phyloP scores from a whole-genome alignment of 192 early-diverging fungal species.

The Linnemannia hyalina region DNA sequence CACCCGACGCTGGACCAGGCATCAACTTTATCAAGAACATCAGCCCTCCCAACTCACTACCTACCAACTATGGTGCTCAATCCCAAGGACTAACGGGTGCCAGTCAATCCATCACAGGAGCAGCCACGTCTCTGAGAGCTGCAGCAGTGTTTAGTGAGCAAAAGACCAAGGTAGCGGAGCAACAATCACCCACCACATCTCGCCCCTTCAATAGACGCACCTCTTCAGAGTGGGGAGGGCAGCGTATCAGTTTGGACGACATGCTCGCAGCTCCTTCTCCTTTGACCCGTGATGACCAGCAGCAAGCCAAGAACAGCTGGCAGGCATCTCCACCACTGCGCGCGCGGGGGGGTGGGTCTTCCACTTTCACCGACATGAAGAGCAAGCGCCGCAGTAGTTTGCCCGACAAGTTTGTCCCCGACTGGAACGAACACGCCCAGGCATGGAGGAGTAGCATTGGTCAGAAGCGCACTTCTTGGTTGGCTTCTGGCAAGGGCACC shows the following conservation, averaged over 20 bases:
- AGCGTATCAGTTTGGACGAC: slow-evolving; percentile 48
- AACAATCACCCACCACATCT: background rate
- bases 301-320: slow-evolving; percentile 49
- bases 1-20: slow-evolving; percentile 28
- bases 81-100: background rate
- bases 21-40: slow-evolving; percentile 48
- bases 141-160: slow-evolving; percentile 23
- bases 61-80: slow-evolving; percentile 2
- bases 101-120: slow-evolving; percentile 30
- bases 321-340: slow-evolving; percentile 32
- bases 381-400: slow-evolving; percentile 54
- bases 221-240: slow-evolving; percentile 22
- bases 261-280: slow-evolving; percentile 20
- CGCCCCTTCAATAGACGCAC: background rate
- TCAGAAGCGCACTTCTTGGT: slow-evolving; percentile 46
- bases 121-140: slow-evolving; percentile 29
- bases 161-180: background rate
- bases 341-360: background rate
- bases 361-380: slow-evolving; percentile 35
- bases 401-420: slow-evolving; percentile 50
- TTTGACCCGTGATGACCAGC: slow-evolving; percentile 3
- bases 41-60: slow-evolving; percentile 10
- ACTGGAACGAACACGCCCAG: slow-evolving; percentile 45
- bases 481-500: slow-evolving; percentile 19
- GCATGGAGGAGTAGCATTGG: slow-evolving; percentile 51